A percentile compares a stretch with the other conserved stretches of the same genome.
Evolutionary conservation across 148 eudicot species (phyloP).

Genomic region (Diospyros kaki): DNA sequence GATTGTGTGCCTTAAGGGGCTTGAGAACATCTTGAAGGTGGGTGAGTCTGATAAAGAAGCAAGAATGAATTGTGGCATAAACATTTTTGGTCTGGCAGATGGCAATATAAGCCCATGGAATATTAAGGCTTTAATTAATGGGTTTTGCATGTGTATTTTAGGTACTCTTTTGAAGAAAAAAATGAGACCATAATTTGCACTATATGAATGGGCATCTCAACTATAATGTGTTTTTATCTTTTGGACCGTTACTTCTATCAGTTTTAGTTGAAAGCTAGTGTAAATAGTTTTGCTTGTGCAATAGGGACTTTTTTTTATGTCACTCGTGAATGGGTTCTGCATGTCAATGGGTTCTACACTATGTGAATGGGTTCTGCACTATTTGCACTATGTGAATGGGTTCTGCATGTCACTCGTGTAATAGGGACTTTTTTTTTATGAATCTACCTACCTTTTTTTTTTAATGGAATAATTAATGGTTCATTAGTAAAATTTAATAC

Average conservation of each 20-base stretch:
- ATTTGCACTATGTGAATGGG: no score
- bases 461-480: no score
- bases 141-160: background rate
- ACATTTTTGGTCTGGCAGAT: constrained; percentile 30
- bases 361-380: no score
- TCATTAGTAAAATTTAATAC: no score
- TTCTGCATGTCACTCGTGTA: no score
- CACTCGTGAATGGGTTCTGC: no score
- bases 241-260: background rate
- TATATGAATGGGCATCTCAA: background rate
- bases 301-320: no score
- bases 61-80: constrained; percentile 54
- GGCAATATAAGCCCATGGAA: constrained; percentile 3
- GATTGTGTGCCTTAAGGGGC: constrained; percentile 81
- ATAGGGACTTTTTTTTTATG: no score
- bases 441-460: no score
- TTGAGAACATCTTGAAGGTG: constrained; percentile 76
- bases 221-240: background rate
- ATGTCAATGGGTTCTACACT: no score
- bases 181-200: background rate
- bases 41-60: constrained; percentile 72
- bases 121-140: constrained; percentile 7
- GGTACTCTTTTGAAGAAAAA: background rate
- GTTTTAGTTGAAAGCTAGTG: background rate
- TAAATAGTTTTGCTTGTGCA: background rate